Base-by-base conservation (phyloP, 1,139 yeast species). In the Debaryomyces fabryi region DNA sequence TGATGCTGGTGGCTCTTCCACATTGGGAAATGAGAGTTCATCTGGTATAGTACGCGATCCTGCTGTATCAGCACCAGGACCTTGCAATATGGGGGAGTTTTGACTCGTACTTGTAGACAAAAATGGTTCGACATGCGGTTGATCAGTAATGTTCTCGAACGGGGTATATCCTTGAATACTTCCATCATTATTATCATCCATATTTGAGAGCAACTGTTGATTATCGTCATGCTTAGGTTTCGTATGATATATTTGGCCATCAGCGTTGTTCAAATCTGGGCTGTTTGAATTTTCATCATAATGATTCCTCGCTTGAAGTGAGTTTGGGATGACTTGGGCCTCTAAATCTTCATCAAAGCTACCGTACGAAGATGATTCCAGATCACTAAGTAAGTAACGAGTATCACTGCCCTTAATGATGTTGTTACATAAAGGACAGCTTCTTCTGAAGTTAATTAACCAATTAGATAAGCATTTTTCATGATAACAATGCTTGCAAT, bases 381-480 rank as follows among this genome's bases (percentile, higher is more conserved):
- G 62, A 35, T 63, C 62, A 32, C 62, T 63, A 55, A 63, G 62
- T 46, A 67, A 51, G 49, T 47, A 38, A 9, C 50, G 49, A 6
- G 42, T 40, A 12, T 46, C 43, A 13, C 30, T 25, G n/a, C 45
- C 49, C n/a, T 50, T 56, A 24, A 70, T 56, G 7, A 60, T 49
- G 20, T 65, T 59, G 54, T 75, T 75, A 54, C 81, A 76, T 52
- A 76, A 66, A 0, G 81, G 81, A 56, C 81, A 76, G 48, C 73
- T 71, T 49, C 78, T 59, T 44, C 67, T 64, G 57, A 75, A 76
- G 55, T 75, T 74, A 24, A 76, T 69, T 42, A 76, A 62, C 81
- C 81, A 76, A 52, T 74, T 75, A 18, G 77, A 68, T 46, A 76
- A 64, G 53, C 81, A 76, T 29, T 60, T 59, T 51, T 76, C 77